These are phyloP conservation scores for Populus euphratica DNA, from an alignment of 345 rosid species.

Conservation along the genomic window DNA sequence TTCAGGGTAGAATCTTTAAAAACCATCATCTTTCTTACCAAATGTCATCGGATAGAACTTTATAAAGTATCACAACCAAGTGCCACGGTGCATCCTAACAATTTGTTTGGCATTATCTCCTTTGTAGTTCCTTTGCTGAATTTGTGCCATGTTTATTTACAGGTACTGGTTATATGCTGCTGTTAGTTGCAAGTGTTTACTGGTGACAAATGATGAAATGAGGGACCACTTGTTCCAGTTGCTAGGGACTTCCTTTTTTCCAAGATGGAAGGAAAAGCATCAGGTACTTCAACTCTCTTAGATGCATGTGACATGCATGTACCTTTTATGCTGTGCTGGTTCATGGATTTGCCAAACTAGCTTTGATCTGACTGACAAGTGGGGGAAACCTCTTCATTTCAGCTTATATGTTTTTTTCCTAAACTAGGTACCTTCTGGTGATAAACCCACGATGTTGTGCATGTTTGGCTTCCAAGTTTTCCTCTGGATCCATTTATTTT, in stretches of 20 bases:
- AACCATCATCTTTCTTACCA: neutral
- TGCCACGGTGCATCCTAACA: neutral
- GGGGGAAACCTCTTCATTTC: neutral
- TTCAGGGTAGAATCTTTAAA: neutral
- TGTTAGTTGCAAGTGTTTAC: conserved; percentile 70
- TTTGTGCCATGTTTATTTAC: conserved; percentile 14
- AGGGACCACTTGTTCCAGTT: conserved; percentile 95
- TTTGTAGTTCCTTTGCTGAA: neutral
- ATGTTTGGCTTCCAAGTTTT: neutral
- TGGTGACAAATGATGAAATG: conserved; percentile 95
- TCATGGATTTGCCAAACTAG: neutral
- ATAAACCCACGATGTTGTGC: neutral
- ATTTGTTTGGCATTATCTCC: neutral
- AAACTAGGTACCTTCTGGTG: neutral
- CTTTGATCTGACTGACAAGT: neutral
- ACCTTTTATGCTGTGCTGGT: neutral
- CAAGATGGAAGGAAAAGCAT: conserved; percentile 99
- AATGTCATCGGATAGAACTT: neutral
- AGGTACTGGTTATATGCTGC: conserved; percentile 99
- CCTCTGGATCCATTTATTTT: neutral
- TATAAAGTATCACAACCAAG: neutral
- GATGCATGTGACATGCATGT: neutral
- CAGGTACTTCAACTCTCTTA: conserved; percentile 46
- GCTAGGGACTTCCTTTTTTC: conserved; percentile 82
- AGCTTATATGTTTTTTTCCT: neutral